Percentiles rank a stretch among this genome's conserved stretches.
Evolutionary conservation across 768 basidiomycete genomes (phyloP).

Genomic region (Amanita subjunquillea): DNA sequence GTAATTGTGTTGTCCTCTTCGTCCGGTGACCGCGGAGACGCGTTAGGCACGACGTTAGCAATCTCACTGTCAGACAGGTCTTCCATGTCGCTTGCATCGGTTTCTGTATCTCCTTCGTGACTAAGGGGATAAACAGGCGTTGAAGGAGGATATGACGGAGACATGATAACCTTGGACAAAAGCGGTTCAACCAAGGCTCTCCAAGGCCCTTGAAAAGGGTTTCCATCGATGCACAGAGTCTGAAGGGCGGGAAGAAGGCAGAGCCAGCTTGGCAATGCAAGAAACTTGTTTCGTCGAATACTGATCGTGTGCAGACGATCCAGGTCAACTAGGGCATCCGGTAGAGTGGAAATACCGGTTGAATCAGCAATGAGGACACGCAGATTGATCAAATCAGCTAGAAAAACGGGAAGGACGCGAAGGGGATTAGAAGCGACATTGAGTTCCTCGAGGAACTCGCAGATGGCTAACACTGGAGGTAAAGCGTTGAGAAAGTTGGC

Average conservation of each 20-base stretch:
- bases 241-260: constrained; percentile 80
- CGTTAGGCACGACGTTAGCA: constrained; percentile 26
- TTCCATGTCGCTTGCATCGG: constrained; percentile 39
- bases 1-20: constrained; percentile 73
- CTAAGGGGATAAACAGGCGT: constrained; percentile 48
- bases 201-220: constrained; percentile 94
- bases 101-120: constrained; percentile 32
- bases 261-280: constrained; percentile 90
- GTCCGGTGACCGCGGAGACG: constrained; percentile 25
- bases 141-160: constrained; percentile 55
- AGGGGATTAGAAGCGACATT: constrained; percentile 90
- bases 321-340: constrained; percentile 62
- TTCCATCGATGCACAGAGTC: constrained; percentile 85
- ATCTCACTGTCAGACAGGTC: constrained; percentile 50
- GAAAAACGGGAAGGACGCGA: constrained; percentile 83
- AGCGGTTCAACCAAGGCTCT: constrained; percentile 81
- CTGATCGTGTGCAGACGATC: constrained; percentile 84
- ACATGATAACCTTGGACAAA: constrained; percentile 49
- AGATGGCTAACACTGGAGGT: constrained; percentile 74
- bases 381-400: constrained; percentile 65
- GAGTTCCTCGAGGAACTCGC: constrained; percentile 80
- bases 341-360: constrained; percentile 71
- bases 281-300: constrained; percentile 79
- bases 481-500: constrained; percentile 78
- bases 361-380: constrained; percentile 90